These are phyloP conservation scores for Mesotaenium endlicherianum DNA, from an alignment of 139 green algal species.

Conservation along the genomic window DNA sequence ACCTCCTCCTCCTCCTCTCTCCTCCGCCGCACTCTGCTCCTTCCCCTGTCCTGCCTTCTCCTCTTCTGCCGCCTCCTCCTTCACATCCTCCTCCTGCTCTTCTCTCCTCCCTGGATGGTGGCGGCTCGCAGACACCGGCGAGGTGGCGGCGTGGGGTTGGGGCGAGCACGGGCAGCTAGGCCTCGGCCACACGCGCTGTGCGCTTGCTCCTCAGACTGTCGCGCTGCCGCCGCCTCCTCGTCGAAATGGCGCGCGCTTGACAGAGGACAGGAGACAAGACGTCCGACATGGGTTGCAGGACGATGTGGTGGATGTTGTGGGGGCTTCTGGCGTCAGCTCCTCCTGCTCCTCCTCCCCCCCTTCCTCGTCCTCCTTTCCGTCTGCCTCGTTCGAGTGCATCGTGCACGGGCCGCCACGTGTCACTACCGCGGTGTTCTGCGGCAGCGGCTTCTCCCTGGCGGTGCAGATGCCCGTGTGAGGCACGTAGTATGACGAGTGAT, in stretches of 20 bases:
- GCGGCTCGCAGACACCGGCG: neutral
- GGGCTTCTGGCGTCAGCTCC: no score
- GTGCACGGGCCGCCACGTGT: no score
- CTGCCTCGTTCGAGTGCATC: no score
- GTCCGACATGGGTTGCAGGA: no score
- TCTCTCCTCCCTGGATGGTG: neutral
- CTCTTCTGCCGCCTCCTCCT: neutral
- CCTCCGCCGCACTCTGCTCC: neutral
- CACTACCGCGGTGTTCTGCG: no score
- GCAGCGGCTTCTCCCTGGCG: no score
- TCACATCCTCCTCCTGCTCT: neutral
- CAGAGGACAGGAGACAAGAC: neutral
- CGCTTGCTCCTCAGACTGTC: neutral
- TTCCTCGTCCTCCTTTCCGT: no score
- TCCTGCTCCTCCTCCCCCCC: no score
- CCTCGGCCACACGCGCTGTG: neutral
- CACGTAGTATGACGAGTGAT: no score
- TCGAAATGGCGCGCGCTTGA: neutral
- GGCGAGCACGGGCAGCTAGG: conserved; percentile 14
- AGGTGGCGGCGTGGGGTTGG: neutral
- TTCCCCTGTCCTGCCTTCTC: neutral
- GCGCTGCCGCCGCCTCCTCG: neutral
- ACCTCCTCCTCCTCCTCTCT: neutral
- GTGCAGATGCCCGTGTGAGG: no score
- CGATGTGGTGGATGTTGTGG: no score